Conservation (phyloP, 129 eudicot genomes). For the Mikania micrantha region DNA sequence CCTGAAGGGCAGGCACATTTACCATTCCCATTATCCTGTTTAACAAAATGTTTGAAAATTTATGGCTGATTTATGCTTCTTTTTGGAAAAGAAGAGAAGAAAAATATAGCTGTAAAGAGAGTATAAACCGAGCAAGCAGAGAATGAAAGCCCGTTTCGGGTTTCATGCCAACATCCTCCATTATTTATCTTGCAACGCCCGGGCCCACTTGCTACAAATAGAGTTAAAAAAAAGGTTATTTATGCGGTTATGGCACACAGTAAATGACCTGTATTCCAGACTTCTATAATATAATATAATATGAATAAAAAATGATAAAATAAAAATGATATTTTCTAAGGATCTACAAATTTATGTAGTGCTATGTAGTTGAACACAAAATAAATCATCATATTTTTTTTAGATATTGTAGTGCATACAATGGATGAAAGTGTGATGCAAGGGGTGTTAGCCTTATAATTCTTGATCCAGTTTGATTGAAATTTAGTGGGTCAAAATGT, state of each 20-base stretch:
- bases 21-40: conserved; percentile 61
- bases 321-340: neutral
- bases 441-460: no score
- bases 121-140: conserved; percentile 77
- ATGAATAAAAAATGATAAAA: no score
- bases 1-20: conserved; percentile 90
- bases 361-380: neutral
- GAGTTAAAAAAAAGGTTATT: neutral
- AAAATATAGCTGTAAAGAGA: neutral
- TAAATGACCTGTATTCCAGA: neutral
- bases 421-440: neutral
- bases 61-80: neutral
- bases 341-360: neutral
- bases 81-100: neutral
- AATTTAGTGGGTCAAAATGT: no score
- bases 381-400: no score
- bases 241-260: neutral
- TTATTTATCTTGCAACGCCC: conserved; percentile 84
- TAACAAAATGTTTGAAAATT: conserved; percentile 1
- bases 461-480: no score
- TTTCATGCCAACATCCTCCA: conserved; percentile 97
- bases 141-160: conserved; percentile 51
- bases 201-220: conserved; percentile 75
- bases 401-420: no score
- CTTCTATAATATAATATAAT: neutral